These are phyloP conservation scores for Tagetes erecta DNA, from an alignment of 129 eudicot genomes.

Conservation along the genomic window DNA sequence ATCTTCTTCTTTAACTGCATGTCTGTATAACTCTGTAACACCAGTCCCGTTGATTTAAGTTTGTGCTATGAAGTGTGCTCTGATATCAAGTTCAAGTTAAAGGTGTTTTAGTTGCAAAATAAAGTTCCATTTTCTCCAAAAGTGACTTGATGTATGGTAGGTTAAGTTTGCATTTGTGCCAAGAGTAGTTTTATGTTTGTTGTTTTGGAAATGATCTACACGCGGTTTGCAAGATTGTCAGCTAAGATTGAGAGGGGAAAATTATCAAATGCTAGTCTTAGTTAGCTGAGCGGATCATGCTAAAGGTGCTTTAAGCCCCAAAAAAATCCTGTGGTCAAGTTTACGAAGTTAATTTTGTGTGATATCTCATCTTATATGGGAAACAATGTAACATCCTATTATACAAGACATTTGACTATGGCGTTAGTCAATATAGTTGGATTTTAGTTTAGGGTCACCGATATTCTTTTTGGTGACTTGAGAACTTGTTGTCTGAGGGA, in stretches of 20 bases:
- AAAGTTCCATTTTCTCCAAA: background rate
- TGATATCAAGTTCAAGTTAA: background rate
- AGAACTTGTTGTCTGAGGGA: background rate
- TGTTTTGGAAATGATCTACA: constrained; percentile 1
- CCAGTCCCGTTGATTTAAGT: background rate
- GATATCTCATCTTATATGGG: background rate
- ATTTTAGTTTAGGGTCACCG: background rate
- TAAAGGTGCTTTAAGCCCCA: background rate
- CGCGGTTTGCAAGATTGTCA: background rate
- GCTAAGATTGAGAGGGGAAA: background rate
- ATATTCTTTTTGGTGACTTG: background rate
- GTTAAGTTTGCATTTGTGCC: background rate
- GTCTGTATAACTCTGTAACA: background rate
- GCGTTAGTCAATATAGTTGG: background rate
- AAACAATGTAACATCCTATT: background rate
- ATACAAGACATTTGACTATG: constrained; percentile 5
- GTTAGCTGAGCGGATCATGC: background rate
- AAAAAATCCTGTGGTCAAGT: background rate
- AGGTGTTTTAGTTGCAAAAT: background rate
- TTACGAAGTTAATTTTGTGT: background rate
- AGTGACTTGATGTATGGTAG: background rate
- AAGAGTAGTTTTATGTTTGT: background rate
- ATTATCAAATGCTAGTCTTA: constrained; percentile 1
- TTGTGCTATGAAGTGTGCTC: background rate
- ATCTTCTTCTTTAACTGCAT: background rate